phyloP scores from a whole-genome alignment of 768 basidiomycete genomes.

The Phylloporus sp. region DNA sequence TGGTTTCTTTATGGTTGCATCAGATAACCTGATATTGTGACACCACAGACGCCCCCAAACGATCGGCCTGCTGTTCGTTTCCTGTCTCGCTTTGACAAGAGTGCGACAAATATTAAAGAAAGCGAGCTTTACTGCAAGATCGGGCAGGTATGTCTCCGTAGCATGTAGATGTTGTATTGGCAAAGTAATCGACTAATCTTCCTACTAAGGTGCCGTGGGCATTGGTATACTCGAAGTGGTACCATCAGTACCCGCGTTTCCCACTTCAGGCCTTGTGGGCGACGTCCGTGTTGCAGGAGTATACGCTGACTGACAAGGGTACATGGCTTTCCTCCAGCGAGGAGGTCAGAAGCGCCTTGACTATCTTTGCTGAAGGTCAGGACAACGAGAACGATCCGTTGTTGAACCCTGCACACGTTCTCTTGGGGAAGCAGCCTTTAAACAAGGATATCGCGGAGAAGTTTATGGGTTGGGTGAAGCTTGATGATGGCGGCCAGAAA shows the following conservation, averaged over 20 bases:
- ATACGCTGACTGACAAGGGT: constrained; percentile 52
- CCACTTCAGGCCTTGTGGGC: constrained; percentile 47
- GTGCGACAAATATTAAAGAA: constrained; percentile 58
- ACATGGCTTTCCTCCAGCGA: constrained; percentile 43
- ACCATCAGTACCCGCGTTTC: constrained; percentile 54
- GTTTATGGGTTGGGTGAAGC: constrained; percentile 46
- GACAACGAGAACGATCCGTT: constrained; percentile 39
- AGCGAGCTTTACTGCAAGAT: constrained; percentile 45
- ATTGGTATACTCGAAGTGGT: constrained; percentile 50
- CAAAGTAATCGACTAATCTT: background rate
- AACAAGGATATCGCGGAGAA: constrained; percentile 30
- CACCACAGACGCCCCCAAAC: constrained; percentile 25
- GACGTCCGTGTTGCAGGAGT: constrained; percentile 46
- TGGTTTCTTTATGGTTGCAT: background rate
- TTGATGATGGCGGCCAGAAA: constrained; percentile 40
- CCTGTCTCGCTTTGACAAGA: constrained; percentile 55
- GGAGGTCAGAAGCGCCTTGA: constrained; percentile 30
- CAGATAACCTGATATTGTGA: background rate
- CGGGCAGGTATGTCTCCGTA: constrained; percentile 37
- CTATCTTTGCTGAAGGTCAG: constrained; percentile 39
- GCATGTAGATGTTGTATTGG: background rate
- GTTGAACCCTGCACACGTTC: constrained; percentile 47
- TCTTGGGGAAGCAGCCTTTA: constrained; percentile 30
- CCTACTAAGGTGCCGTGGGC: constrained; percentile 51
- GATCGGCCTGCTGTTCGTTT: constrained; percentile 41